These are phyloP conservation scores for Metschnikowia lochheadii DNA, from an alignment of 805 yeast genomes.

Conservation along the genomic window DNA sequence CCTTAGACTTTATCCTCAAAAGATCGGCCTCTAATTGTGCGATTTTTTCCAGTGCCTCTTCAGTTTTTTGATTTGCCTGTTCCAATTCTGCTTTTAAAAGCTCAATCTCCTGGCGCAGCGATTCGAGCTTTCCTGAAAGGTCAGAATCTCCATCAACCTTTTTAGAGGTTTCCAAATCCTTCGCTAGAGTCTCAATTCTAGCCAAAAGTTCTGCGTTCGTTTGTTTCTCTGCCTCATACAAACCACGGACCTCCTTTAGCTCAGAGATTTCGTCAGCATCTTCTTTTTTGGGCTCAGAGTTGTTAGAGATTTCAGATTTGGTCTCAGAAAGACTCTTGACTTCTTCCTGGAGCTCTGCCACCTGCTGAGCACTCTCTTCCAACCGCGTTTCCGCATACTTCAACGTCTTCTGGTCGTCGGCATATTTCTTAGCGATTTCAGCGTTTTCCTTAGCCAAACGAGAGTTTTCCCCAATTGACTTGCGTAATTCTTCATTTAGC, in stretches of 20 bases:
- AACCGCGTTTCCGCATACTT: slow-evolving; percentile 16
- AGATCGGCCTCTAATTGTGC: not conserved
- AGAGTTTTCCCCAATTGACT: slow-evolving; percentile 31
- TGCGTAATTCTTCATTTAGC: slow-evolving; percentile 62
- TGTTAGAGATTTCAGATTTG: not conserved
- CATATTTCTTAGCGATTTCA: slow-evolving; percentile 9
- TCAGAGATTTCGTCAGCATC: not conserved
- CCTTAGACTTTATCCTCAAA: not conserved
- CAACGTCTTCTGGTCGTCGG: slow-evolving; percentile 13
- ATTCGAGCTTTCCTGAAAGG: not conserved
- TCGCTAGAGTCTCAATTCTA: not conserved
- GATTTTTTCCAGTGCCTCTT: not conserved
- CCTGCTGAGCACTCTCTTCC: slow-evolving; percentile 4
- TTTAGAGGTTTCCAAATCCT: not conserved
- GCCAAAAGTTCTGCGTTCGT: slow-evolving; percentile 5
- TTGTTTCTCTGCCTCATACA: slow-evolving; percentile 1
- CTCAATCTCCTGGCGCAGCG: not conserved
- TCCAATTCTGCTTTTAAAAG: not conserved
- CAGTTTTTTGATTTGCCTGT: not conserved
- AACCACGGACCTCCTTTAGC: not conserved
- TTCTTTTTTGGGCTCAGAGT: too few relatives aligned
- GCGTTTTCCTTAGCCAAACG: slow-evolving; percentile 10
- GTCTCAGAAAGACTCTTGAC: not conserved
- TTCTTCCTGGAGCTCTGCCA: not conserved
- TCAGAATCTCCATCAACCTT: not conserved